These are phyloP conservation scores for Globisporangium okanoganense DNA, from an alignment of 352 stramenopile species.

Conservation along the genomic window DNA sequence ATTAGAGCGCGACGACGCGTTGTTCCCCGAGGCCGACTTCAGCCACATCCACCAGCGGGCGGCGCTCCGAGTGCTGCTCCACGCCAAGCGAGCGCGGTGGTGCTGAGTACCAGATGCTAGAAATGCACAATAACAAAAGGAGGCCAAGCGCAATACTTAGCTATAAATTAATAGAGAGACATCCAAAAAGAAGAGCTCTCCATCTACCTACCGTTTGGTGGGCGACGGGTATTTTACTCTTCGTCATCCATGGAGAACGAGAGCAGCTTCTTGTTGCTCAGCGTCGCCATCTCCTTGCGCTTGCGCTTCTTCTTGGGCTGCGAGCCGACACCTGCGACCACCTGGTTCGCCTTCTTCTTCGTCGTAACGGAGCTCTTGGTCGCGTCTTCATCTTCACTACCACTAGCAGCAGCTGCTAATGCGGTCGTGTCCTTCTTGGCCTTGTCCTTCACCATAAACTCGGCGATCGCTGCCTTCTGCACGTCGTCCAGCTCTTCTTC, in stretches of 20 bases:
- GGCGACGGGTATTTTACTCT: constrained; percentile 6
- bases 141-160: background rate
- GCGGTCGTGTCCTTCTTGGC: constrained; percentile 34
- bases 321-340: constrained; percentile 23
- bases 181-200: background rate
- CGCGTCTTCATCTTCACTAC: constrained; percentile 17
- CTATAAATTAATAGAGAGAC: constrained; percentile 10
- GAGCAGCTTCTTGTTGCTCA: constrained; percentile 77
- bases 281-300: constrained; percentile 35
- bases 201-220: background rate
- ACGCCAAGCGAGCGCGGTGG: constrained; percentile 22
- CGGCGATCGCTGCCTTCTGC: constrained; percentile 70
- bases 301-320: constrained; percentile 51
- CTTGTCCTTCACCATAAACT: constrained; percentile 56
- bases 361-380: background rate
- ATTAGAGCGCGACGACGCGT: constrained; percentile 31
- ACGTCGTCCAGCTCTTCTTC: constrained; percentile 75
- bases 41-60: constrained; percentile 1
- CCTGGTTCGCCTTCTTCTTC: constrained; percentile 35
- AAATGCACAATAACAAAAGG: background rate
- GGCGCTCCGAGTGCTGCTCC: constrained; percentile 6
- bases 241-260: constrained; percentile 85
- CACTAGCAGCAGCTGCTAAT: constrained; percentile 16
- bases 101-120: constrained; percentile 8
- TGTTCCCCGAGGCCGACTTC: constrained; percentile 7